phyloP scores from a whole-genome alignment of 331 rosid species.

The Malus hybrid region DNA sequence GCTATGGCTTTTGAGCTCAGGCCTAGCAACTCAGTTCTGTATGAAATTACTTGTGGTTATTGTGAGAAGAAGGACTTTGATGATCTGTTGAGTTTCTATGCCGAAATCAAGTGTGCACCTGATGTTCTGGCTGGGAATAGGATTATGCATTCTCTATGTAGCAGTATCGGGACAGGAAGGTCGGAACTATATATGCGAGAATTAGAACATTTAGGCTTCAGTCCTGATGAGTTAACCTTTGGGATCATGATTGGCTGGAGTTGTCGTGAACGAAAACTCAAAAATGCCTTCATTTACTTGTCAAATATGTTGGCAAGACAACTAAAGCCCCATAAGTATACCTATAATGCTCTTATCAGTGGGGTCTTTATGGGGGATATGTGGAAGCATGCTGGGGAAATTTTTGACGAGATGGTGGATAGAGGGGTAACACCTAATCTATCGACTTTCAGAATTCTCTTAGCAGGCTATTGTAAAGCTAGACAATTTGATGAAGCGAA shows the following conservation, averaged over 20 bases:
- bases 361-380: constrained; percentile 57
- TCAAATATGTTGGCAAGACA: constrained; percentile 43
- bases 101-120: constrained; percentile 47
- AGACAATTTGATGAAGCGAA: constrained; percentile 60
- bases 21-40: constrained; percentile 38
- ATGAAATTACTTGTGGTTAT: constrained; percentile 66
- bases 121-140: constrained; percentile 56
- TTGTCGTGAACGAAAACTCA: constrained; percentile 52
- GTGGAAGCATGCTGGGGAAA: constrained; percentile 42
- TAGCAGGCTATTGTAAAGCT: constrained; percentile 81
- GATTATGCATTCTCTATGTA: constrained; percentile 50
- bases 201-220: constrained; percentile 47
- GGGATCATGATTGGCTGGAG: constrained; percentile 89
- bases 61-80: constrained; percentile 79
- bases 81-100: constrained; percentile 69
- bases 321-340: constrained; percentile 34
- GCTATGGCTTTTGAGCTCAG: constrained; percentile 30
- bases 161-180: constrained; percentile 45
- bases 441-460: constrained; percentile 58
- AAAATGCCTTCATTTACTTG: constrained; percentile 46
- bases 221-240: constrained; percentile 63
- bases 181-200: constrained; percentile 50
- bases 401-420: constrained; percentile 81
- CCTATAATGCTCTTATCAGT: constrained; percentile 73
- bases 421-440: constrained; percentile 45